Percentiles rank a stretch among this genome's conserved stretches.
These are phyloP conservation scores for Aspergillus sp. DNA, from an alignment of 2,329 filamentous ascomycete genomes.

Conservation along the genomic window DNA sequence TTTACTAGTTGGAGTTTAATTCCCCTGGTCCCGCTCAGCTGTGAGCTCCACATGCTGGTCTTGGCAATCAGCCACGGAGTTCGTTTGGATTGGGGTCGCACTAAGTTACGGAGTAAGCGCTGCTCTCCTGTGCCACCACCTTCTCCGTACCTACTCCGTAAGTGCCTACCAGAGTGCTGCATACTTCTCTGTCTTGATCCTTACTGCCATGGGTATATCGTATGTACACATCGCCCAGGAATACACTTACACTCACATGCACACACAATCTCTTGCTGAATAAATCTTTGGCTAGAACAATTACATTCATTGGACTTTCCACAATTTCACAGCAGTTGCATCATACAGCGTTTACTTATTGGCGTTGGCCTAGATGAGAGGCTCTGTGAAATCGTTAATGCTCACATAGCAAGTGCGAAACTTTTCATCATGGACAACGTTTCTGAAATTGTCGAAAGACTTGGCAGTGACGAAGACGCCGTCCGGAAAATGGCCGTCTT, in stretches of 20 bases:
- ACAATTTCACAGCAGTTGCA: neutral
- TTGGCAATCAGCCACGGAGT: neutral
- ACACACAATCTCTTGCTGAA: neutral
- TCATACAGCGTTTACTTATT: neutral
- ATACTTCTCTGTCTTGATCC: neutral
- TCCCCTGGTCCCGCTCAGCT: no score
- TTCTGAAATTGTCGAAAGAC: constrained; percentile 57
- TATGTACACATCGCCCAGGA: neutral
- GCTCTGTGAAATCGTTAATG: neutral
- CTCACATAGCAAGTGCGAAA: neutral
- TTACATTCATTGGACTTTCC: neutral
- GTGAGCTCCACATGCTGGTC: neutral
- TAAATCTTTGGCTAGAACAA: neutral
- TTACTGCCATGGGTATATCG: neutral
- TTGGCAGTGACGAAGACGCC: constrained; percentile 73
- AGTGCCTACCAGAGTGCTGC: no score
- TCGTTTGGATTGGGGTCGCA: neutral
- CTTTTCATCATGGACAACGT: constrained; percentile 52
- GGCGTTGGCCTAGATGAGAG: neutral
- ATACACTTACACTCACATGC: neutral
- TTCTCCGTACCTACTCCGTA: no score
- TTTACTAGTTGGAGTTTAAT: no score
- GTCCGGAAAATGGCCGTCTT: constrained; percentile 98
- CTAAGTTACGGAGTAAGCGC: neutral
- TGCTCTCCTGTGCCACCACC: no score